Percentiles rank a stretch among this genome's conserved stretches.
Evolutionary conservation across 75 land plant species (phyloP).

Genomic region (Larix kaempferi): DNA sequence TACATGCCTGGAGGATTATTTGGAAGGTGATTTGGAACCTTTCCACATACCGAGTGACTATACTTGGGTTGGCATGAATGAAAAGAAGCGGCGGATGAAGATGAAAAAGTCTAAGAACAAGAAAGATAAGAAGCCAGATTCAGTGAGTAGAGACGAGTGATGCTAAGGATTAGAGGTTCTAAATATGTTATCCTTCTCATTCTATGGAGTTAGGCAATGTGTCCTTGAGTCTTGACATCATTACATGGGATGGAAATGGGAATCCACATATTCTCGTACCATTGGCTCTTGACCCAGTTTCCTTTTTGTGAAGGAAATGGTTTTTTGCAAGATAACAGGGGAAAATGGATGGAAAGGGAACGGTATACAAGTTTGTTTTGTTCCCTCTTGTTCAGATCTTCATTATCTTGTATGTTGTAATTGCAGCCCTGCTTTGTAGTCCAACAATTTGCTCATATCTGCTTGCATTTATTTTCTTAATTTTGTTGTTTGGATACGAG

Average conservation of each 20-base stretch:
- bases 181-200: background rate
- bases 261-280: background rate
- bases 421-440: background rate
- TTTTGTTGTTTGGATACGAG: conserved; percentile 1
- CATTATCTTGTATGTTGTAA: background rate
- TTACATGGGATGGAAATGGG: background rate
- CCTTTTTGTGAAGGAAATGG: background rate
- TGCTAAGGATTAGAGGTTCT: background rate
- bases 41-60: conserved; percentile 93
- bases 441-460: background rate
- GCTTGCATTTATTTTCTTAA: background rate
- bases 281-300: background rate
- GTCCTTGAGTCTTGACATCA: background rate
- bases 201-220: background rate
- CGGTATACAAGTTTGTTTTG: background rate
- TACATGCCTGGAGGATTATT: conserved; percentile 10
- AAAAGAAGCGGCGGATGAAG: conserved; percentile 87
- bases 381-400: background rate
- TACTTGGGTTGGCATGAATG: conserved; percentile 89
- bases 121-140: conserved; percentile 55
- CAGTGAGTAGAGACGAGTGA: conserved; percentile 16
- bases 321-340: background rate
- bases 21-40: conserved; percentile 65
- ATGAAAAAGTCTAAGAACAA: conserved; percentile 73
- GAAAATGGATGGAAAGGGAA: background rate